Base-by-base conservation (phyloP, 176 grass and related monocot genomes). In the Calamus simplicifolius region DNA sequence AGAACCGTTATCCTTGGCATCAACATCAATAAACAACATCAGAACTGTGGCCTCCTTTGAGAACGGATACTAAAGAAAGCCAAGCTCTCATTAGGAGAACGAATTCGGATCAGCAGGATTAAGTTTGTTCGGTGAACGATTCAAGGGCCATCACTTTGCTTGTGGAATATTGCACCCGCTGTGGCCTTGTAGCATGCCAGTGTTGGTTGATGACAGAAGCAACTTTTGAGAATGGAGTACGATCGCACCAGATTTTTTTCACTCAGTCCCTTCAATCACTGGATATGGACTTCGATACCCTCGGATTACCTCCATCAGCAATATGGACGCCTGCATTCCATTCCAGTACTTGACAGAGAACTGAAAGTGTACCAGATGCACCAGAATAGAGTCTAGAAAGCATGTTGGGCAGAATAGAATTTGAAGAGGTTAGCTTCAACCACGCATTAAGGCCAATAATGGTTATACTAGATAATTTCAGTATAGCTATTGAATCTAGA, bases 11-110 rank as follows among this genome's bases (percentile, higher is more conserved):
- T 75, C 53, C 8, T 66, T 87, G 19, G 73, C 84, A 55, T 79
- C 84, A 5, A 79, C 82, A 56, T 75, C 79, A 30, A 66, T 59
- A 27, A 79, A 79, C 75, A 82, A 79, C 50, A 88, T 88, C 60
- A 73, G 85, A n/a, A 82, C 79, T 3, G 85, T 88, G 54, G 79
- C 75, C 12, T 82, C 85, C 10, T 88, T 88, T 69, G 79, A 76
- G 79, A 73, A 8, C 71, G 79, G 25, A 68, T 88, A 71, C 63
- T 88, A 10, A 75, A 54, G 29, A 82, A 69, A 67, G 71, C 85
- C 60, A 68, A 82, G 19, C 60, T 73, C 17, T 78, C 85, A 26
- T 61, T 88, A 23, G 74, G 70, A 71, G 79, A 75, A 64, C 85
- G 80, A 25, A 65, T 76, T 68, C 52, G 30, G 25, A 79, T 52